phyloP scores from a whole-genome alignment of 1,284 basidiomycete species.

The Trichosporon sp. region DNA sequence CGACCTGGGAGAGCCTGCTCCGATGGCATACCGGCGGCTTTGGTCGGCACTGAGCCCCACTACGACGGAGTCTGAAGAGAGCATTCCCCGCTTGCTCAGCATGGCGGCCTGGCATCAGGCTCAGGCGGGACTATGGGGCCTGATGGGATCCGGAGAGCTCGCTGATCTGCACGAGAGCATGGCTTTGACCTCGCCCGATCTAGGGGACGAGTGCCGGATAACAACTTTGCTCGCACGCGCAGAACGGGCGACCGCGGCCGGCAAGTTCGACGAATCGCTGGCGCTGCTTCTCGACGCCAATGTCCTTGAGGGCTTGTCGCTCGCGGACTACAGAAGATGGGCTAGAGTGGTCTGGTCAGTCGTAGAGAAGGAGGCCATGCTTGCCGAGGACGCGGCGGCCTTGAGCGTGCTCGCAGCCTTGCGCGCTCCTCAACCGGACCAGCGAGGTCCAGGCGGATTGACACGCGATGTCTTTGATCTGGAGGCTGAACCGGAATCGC shows the following conservation, averaged over 20 bases:
- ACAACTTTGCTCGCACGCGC: conserved; percentile 10
- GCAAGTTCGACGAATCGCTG: conserved; percentile 31
- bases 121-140: conserved; percentile 35
- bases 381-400: conserved; percentile 21
- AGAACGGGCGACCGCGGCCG: conserved; percentile 21
- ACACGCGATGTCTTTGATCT: conserved; percentile 21
- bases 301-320: conserved; percentile 20
- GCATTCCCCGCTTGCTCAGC: conserved; percentile 19
- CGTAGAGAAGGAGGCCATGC: conserved; percentile 23
- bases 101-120: conserved; percentile 35
- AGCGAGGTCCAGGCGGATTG: conserved; percentile 25
- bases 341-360: conserved; percentile 32
- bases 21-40: conserved; percentile 36
- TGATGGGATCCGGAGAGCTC: conserved; percentile 33
- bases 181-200: conserved; percentile 5
- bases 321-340: conserved; percentile 36
- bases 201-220: conserved; percentile 9
- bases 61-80: conserved; percentile 10
- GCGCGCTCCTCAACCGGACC: conserved; percentile 13
- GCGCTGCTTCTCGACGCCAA: conserved; percentile 26
- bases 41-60: conserved; percentile 26
- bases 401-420: conserved; percentile 19
- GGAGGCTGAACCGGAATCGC: not conserved
- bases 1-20: conserved; percentile 43
- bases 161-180: conserved; percentile 28